Evolutionary conservation across 2,329 filamentous ascomycete genomes (phyloP), one percentile per base, ranked within the genome.

Genomic region (Chaetomium globosum): DNA sequence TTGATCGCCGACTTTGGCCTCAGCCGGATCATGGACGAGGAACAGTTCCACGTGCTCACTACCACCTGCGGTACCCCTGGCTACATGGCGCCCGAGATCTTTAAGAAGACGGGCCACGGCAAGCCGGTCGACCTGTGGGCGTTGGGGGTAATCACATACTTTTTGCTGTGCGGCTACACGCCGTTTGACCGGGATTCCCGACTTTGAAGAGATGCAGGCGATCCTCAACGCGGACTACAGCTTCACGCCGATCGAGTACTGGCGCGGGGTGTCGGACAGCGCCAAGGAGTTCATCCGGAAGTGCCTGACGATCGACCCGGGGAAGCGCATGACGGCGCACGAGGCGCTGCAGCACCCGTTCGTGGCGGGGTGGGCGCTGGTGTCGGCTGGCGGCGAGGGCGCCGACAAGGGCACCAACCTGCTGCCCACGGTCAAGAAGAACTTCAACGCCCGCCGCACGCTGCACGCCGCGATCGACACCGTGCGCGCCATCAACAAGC

Each of bases 41-140:
- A 97, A 78, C 92, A 97, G 76, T 98, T 98, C 78, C 95, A 98
- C 76, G 94, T 98, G 33, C 81, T 99, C 68, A 99, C 95, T 12
- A 99, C 95, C 0, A 99, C 95, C 1, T 99, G 95, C 76, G 95
- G 95, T 66, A 99, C 95, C 1, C 95, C 95, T 3, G 95, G 95
- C 57, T 99, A 99, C 79, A 99, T 99, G 95, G 95, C 95, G 2
- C 95, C 95, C 26, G 95, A 99, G 77, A 99, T 99, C 74, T 99
- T 99, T 81, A 97, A 97, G 79, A 99, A 99, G 83, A 93, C 90
- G 8, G 95, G 95, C 30, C 95, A 99, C 77, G 95, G 95, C 69
- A 99, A 98, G 79, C 93, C 95, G 71, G 95, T 99, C 61, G 95
- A 99, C 77, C 89, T 99, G 69, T 99, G 95, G 95, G 95, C 95